Conservation (phyloP, 2,329 filamentous ascomycete genomes). For the Magnaporthiopsis rhizophila region DNA sequence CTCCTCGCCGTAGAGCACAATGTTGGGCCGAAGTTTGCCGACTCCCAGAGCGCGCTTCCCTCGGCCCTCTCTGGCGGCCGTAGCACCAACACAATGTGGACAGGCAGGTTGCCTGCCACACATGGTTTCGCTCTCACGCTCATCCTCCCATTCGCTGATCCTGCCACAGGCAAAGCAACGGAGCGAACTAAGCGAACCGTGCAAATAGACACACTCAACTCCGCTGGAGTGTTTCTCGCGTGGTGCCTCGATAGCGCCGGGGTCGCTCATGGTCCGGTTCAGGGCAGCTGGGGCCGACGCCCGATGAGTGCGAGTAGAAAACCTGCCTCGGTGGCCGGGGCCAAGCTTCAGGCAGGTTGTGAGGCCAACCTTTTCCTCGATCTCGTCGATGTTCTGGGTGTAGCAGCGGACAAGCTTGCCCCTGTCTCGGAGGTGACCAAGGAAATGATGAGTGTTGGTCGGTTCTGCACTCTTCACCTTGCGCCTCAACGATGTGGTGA, state of each 20-base stretch:
- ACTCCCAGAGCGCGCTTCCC: slow-evolving; percentile 61
- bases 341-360: slow-evolving; percentile 54
- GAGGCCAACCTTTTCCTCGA: slow-evolving; percentile 63
- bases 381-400: slow-evolving; percentile 68
- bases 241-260: slow-evolving; percentile 10
- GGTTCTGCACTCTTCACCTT: slow-evolving; percentile 56
- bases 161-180: slow-evolving; percentile 56
- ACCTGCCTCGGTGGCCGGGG: slow-evolving; percentile 52
- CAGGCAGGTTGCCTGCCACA: slow-evolving; percentile 60
- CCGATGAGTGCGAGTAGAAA: slow-evolving; percentile 31
- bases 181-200: slow-evolving; percentile 58
- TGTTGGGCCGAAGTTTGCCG: slow-evolving; percentile 61
- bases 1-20: slow-evolving; percentile 68
- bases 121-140: slow-evolving; percentile 47
- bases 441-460: slow-evolving; percentile 60
- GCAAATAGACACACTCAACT: slow-evolving; percentile 61
- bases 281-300: slow-evolving; percentile 6
- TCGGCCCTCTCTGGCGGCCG: slow-evolving; percentile 51
- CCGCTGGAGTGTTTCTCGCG: slow-evolving; percentile 26
- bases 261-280: slow-evolving; percentile 10
- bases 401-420: slow-evolving; percentile 65
- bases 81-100: slow-evolving; percentile 55
- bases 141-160: slow-evolving; percentile 52
- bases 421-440: slow-evolving; percentile 56
- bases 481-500: slow-evolving; percentile 59